phyloP scores from a whole-genome alignment of 164 flowering plant species.

The Kalanchoe fedtschenkoi region DNA sequence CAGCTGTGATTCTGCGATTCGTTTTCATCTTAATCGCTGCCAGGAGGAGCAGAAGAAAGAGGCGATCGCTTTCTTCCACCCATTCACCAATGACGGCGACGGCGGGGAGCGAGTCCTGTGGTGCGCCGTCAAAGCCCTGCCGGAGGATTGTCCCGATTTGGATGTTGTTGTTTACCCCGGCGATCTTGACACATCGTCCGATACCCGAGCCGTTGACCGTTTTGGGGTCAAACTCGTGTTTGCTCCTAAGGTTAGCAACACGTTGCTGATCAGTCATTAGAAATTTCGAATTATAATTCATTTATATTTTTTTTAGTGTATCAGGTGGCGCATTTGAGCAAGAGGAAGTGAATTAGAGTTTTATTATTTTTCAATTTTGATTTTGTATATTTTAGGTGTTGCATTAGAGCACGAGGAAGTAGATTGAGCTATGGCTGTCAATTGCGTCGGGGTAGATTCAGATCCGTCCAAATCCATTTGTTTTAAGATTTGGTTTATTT shows the following conservation, averaged over 20 bases:
- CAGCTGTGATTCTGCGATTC: not conserved
- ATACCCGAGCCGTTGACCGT: constrained; percentile 62
- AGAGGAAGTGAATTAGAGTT: too few species aligned
- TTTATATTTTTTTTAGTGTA: too few species aligned
- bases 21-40: not conserved
- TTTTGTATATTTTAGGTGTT: constrained; percentile 52
- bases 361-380: too few species aligned
- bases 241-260: constrained; percentile 50
- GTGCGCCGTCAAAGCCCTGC: constrained; percentile 92
- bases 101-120: constrained; percentile 97
- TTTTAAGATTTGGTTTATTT: too few species aligned
- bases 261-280: not conserved
- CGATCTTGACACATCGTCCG: constrained; percentile 70
- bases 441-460: constrained; percentile 84
- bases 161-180: constrained; percentile 70
- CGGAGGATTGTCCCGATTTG: constrained; percentile 58
- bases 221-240: constrained; percentile 63
- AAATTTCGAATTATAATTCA: not conserved
- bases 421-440: constrained; percentile 97
- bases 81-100: constrained; percentile 96
- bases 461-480: too few species aligned
- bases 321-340: too few species aligned
- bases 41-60: constrained; percentile 26
- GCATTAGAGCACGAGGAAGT: constrained; percentile 63
- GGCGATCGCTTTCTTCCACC: constrained; percentile 85